These are phyloP conservation scores for Catharanthus roseus DNA, from an alignment of 257 asterid genomes.

Conservation along the genomic window DNA sequence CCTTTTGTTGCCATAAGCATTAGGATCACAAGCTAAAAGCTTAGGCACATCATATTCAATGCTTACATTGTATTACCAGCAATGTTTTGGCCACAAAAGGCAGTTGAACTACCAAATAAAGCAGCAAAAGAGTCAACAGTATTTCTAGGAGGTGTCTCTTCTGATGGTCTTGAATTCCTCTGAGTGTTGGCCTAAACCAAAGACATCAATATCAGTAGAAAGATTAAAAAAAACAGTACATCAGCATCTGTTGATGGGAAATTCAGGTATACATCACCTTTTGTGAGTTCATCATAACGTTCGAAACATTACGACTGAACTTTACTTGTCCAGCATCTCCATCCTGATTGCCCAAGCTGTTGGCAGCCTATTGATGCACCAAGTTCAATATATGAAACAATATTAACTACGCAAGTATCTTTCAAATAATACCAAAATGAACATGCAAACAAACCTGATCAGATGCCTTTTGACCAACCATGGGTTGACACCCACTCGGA, in stretches of 20 bases:
- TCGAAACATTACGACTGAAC: constrained; percentile 6
- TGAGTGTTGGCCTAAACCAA: constrained; percentile 27
- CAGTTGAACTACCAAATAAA: constrained; percentile 28
- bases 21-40: constrained; percentile 1
- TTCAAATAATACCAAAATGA: neutral
- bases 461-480: constrained; percentile 28
- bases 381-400: neutral
- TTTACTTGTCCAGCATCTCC: constrained; percentile 10
- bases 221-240: neutral
- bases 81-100: constrained; percentile 17
- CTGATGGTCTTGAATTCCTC: constrained; percentile 31
- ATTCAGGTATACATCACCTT: constrained; percentile 9
- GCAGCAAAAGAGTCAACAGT: constrained; percentile 23
- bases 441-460: constrained; percentile 37
- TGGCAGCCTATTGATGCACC: constrained; percentile 8
- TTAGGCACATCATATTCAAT: constrained; percentile 6
- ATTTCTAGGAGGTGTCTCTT: constrained; percentile 28
- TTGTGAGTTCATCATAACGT: neutral
- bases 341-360: constrained; percentile 11
- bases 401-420: neutral
- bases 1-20: neutral
- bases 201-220: constrained; percentile 2
- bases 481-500: constrained; percentile 27
- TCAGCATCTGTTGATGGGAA: neutral
- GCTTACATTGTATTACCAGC: constrained; percentile 33